Conservation (phyloP, 306 rosid species). For the Datisca glomerata region DNA sequence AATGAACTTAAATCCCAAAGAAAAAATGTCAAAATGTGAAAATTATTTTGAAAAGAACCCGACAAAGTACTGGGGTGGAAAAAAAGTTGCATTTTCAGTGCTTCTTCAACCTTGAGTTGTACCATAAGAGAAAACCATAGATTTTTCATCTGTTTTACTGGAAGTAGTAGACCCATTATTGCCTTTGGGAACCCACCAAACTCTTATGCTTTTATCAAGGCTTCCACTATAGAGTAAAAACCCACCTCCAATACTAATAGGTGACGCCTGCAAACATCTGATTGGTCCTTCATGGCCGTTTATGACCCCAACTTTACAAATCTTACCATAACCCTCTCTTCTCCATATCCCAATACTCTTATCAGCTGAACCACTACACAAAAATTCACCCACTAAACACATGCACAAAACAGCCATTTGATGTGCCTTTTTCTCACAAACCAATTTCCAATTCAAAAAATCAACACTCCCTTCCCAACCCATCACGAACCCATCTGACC, state of each 20-base stretch:
- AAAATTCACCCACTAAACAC: conserved; percentile 49
- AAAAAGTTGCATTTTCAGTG: too few relatives aligned
- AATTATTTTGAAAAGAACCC: too few relatives aligned
- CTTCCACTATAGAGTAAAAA: conserved; percentile 85
- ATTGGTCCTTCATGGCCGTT: conserved; percentile 89
- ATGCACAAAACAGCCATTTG: conserved; percentile 65
- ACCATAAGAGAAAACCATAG: neutral
- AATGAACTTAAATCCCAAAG: too few relatives aligned
- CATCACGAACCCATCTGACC: conserved; percentile 62
- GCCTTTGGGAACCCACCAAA: conserved; percentile 78
- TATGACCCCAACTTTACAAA: conserved; percentile 50
- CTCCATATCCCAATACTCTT: conserved; percentile 75
- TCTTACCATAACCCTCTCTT: conserved; percentile 52
- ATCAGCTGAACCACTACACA: conserved; percentile 90
- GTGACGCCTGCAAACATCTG: conserved; percentile 71
- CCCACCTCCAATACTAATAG: conserved; percentile 52
- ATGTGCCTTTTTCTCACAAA: conserved; percentile 60
- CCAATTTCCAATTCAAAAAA: conserved; percentile 39
- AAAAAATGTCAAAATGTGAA: too few relatives aligned
- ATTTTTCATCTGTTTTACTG: neutral
- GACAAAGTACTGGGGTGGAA: too few relatives aligned
- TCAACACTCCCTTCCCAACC: conserved; percentile 43
- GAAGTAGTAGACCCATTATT: neutral
- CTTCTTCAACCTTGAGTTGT: neutral
- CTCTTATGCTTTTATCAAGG: conserved; percentile 79